Base-by-base conservation (phyloP, 768 basidiomycete genomes). In the Cystobasidiopsis lactophilus region DNA sequence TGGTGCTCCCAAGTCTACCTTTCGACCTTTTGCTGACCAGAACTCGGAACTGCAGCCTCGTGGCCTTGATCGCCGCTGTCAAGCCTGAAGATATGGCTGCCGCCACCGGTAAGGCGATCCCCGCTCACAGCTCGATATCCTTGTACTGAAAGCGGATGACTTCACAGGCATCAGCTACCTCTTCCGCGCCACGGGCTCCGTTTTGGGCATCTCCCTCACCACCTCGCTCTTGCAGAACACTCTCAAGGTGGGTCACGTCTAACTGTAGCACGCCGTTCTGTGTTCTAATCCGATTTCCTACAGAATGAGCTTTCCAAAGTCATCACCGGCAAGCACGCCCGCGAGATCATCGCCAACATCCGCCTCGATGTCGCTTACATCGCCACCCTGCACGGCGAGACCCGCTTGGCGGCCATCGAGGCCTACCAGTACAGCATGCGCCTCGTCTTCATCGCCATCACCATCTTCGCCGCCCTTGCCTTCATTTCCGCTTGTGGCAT, bases 181-280 rank as follows among this genome's bases (percentile, higher is more conserved):
- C 35, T 58, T 58, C 58, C 41, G 58, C 46, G 57, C 54, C 21
- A 57, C 41, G 30, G 58, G 58, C 11, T 50, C 47, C 31, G 58
- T 58, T 14, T 52, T 58, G 10, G 58, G 58, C 13, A 58, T 58
- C 30, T 57, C 58, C 13, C 40, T 58, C 24, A 47, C 49, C 2
- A 58, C 58, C n/a, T 56, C 55, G 2, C 56, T 58, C 43, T 55
- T 58, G 11, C 58, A 58, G 41, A 52, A 56, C 52, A 40, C 46
- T n/a, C 58, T 58, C 29, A 55, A 52, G 43, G 51, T 52, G 5
- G 3, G 26, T 52, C 27, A 9, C 3, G 19, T 21, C 24, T 5
- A 10, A 9, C 10, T 27, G n/a, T 7, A 18, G 24, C 11, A 9
- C 40, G 14, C 14, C 1, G 19, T 31, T 21, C n/a, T n/a, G n/a